Base-by-base conservation (phyloP, 2,329 filamentous ascomycete genomes). In the Diaporthe longicolla region DNA sequence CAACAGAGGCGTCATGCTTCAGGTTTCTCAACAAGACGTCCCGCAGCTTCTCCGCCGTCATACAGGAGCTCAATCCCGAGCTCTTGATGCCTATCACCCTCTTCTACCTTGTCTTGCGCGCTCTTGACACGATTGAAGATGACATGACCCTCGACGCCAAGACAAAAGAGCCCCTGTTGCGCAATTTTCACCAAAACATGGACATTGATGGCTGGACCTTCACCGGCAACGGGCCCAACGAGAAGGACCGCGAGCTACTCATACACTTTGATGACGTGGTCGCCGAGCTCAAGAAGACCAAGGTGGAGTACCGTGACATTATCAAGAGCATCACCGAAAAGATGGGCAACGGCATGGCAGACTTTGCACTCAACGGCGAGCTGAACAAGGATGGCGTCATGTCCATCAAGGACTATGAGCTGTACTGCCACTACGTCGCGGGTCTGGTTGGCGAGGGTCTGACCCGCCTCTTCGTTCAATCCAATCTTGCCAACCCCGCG, bases 261-360 rank as follows among this genome's bases (percentile, higher is more conserved):
- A 95, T 98, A 76, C 93, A 98, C 84, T 99, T 99, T 82, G 92
- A 98, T 82, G 90, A 93, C 73, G 92, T 99, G 76, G 89, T 98
- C 77, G 87, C 89, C 73, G 96, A 99, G 87, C 94, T 96, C 84
- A 94, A 94, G 87, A 93, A 94, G 84, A 87, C 98, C 83, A 97
- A 98, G 87, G 90, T 92, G 65, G 90, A 90, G 72, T 98, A 99
- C 85, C 90, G 89, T 83, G 90, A 88, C 9, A 95, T 98, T 81
- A 97, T 99, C 84, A 93, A 93, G 84, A 96, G 98, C 79, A 98
- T 98, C 81, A 95, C 95, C 43, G 87, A 92, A 80, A 94, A 95
- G 85, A 99, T 99, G 97, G 96, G 95, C 77, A 95, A 98, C 80
- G 97, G 97, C 78, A 99, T 99, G 97, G 97, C 97, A 37, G 96